Conservation (phyloP, 495 filamentous ascomycete genomes). For the Penicillium bovifimosum region DNA sequence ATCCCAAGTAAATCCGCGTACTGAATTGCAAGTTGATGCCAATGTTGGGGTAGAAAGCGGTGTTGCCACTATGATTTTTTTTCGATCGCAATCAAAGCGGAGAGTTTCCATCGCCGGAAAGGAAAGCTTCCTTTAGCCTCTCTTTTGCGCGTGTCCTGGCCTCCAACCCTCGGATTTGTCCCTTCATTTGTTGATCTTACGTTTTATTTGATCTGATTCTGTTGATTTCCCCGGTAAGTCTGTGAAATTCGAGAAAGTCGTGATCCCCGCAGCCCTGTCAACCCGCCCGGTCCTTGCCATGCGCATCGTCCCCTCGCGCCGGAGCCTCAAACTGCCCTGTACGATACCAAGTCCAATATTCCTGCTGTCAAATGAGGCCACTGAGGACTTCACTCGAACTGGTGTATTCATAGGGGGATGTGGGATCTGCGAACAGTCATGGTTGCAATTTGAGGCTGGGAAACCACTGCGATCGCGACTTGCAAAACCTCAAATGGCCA, state of each 20-base stretch:
- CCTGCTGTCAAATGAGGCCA: not conserved
- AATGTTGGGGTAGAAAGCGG: slow-evolving; percentile 16
- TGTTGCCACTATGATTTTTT: slow-evolving; percentile 29
- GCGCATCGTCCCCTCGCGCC: slow-evolving; percentile 19
- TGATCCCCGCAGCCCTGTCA: slow-evolving; percentile 13
- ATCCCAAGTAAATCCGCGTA: not conserved
- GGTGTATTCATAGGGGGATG: not conserved
- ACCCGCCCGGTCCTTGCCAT: slow-evolving; percentile 10
- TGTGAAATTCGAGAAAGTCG: slow-evolving; percentile 12
- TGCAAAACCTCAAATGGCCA: slow-evolving; percentile 1
- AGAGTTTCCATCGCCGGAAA: slow-evolving; percentile 32
- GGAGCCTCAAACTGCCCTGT: slow-evolving; percentile 7
- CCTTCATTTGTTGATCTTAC: slow-evolving; percentile 10
- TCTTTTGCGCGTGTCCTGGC: slow-evolving; percentile 26
- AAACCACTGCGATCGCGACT: slow-evolving; percentile 2
- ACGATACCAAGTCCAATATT: not conserved
- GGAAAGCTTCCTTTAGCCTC: slow-evolving; percentile 30
- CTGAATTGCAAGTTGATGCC: not conserved
- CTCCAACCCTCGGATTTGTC: slow-evolving; percentile 11
- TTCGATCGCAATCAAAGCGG: slow-evolving; percentile 20
- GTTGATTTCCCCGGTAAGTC: slow-evolving; percentile 17
- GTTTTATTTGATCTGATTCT: not conserved
- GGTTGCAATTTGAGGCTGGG: slow-evolving; percentile 4
- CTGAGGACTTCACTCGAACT: not conserved
- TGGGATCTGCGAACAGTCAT: slow-evolving; percentile 1